Conservation (phyloP, 768 basidiomycete genomes). For the Phallus indusiatus region DNA sequence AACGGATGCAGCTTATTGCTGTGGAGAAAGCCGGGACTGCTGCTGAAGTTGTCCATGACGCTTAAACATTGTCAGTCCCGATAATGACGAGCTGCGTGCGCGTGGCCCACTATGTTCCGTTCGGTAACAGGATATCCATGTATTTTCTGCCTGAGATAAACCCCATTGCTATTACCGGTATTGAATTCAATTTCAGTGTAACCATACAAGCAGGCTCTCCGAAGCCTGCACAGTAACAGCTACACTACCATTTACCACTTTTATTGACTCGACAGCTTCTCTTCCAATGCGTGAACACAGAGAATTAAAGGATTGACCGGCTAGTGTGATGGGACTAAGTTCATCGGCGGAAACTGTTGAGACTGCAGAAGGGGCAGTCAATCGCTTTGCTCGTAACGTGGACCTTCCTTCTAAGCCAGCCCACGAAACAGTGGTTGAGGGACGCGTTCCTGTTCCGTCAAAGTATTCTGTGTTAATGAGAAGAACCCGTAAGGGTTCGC, state of each 20-base stretch:
- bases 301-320: constrained; percentile 21
- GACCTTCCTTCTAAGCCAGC: constrained; percentile 17
- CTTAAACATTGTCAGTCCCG: not conserved
- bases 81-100: too few species aligned
- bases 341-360: constrained; percentile 23
- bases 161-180: not conserved
- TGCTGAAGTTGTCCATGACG: not conserved
- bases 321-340: constrained; percentile 26
- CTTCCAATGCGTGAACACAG: constrained; percentile 20
- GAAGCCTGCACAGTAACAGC: constrained; percentile 25
- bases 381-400: constrained; percentile 19
- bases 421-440: constrained; percentile 21
- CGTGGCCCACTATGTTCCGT: too few species aligned
- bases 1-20: constrained; percentile 19
- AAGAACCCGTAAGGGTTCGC: constrained; percentile 22
- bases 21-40: constrained; percentile 14
- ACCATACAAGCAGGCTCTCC: constrained; percentile 28
- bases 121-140: too few species aligned
- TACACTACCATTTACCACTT: constrained; percentile 16
- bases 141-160: too few species aligned
- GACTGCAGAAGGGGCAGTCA: constrained; percentile 27
- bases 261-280: constrained; percentile 19
- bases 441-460: constrained; percentile 24
- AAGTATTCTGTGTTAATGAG: constrained; percentile 29
- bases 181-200: constrained; percentile 4